Evolutionary conservation across 2,329 filamentous ascomycete genomes (phyloP).

Genomic region (Albophoma yamanashiensis): DNA sequence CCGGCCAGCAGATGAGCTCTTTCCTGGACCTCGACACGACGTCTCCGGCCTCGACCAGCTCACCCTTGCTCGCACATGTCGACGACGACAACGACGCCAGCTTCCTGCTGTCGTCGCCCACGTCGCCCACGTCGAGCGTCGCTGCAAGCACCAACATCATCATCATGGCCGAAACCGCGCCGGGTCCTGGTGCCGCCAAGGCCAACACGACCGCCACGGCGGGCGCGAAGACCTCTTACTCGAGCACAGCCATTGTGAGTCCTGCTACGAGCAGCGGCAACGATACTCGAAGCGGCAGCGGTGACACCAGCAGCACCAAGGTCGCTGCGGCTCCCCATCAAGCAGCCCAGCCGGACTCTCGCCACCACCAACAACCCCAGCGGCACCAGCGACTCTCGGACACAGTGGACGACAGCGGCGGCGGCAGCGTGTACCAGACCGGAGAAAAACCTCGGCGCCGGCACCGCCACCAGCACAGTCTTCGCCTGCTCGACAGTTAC

Average conservation of each 20-base stretch:
- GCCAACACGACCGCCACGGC: background rate
- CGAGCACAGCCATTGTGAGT: background rate
- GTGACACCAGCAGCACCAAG: too few species aligned
- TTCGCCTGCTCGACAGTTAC: background rate
- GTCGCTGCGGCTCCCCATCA: background rate
- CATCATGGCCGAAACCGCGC: background rate
- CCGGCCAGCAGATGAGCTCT: slow-evolving; percentile 4
- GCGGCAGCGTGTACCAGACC: slow-evolving; percentile 1
- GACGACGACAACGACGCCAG: slow-evolving; percentile 1
- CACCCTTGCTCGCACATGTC: background rate
- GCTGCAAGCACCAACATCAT: background rate
- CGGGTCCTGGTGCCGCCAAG: background rate
- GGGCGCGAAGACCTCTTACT: background rate
- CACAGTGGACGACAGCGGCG: background rate
- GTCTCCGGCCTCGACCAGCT: slow-evolving; percentile 1
- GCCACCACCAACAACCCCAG: background rate
- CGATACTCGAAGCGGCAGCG: background rate
- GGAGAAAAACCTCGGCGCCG: slow-evolving; percentile 1
- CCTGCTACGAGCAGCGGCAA: background rate
- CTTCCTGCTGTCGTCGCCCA: slow-evolving; percentile 4
- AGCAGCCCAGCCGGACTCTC: background rate
- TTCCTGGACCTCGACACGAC: slow-evolving; percentile 6
- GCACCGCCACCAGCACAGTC: slow-evolving; percentile 1
- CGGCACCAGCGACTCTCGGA: background rate
- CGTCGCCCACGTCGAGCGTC: slow-evolving; percentile 2